These are phyloP conservation scores for Candida argentea DNA, from an alignment of 805 yeast genomes.

Conservation along the genomic window DNA sequence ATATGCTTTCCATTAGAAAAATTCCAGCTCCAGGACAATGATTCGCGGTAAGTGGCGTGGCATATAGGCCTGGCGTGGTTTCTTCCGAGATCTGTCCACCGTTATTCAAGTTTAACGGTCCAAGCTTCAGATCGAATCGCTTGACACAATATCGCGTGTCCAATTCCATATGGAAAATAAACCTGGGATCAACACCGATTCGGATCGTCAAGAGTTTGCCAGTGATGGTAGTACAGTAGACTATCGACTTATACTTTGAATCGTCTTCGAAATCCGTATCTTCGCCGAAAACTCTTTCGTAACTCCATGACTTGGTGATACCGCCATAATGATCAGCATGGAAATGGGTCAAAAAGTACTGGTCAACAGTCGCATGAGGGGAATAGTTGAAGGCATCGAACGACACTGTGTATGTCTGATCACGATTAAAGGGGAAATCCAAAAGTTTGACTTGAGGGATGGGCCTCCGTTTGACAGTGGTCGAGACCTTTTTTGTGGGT, in stretches of 20 bases:
- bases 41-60: constrained; percentile 71
- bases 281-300: constrained; percentile 24
- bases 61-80: constrained; percentile 30
- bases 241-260: constrained; percentile 37
- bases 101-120: constrained; percentile 6
- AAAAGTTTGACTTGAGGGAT: constrained; percentile 50
- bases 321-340: constrained; percentile 96
- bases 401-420: constrained; percentile 27
- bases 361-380: constrained; percentile 33
- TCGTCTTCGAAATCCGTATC: constrained; percentile 15
- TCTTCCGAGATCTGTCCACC: constrained; percentile 9
- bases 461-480: constrained; percentile 17
- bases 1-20: constrained; percentile 50
- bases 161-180: constrained; percentile 29
- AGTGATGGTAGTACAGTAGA: constrained; percentile 69
- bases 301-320: constrained; percentile 61
- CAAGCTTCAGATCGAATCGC: constrained; percentile 3
- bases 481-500: constrained; percentile 6
- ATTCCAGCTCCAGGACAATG: constrained; percentile 96
- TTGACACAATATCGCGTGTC: constrained; percentile 29
- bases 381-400: constrained; percentile 61
- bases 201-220: constrained; percentile 42
- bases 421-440: constrained; percentile 20
- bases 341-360: constrained; percentile 70
- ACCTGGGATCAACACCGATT: constrained; percentile 44